These are phyloP conservation scores for Dissophora globulifera DNA, from an alignment of 192 early-diverging fungal species.

Conservation along the genomic window DNA sequence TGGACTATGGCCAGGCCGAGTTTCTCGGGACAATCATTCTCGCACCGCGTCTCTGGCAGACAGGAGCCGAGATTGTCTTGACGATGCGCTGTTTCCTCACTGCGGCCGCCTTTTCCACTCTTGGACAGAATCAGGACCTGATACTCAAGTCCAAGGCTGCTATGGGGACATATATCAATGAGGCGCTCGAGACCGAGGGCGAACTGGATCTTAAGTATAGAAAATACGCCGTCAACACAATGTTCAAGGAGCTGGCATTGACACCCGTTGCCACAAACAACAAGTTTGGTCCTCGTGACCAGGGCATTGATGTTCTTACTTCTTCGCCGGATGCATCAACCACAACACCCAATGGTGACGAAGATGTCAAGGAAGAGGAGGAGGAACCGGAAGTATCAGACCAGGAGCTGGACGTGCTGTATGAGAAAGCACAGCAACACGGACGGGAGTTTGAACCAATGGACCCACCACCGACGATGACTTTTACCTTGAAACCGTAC, in stretches of 20 bases:
- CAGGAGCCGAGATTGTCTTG: conserved; percentile 60
- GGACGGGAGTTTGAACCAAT: conserved; percentile 57
- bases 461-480: conserved; percentile 58
- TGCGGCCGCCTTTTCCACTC: conserved; percentile 25
- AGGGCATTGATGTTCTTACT: conserved; percentile 20
- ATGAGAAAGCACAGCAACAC: conserved; percentile 65
- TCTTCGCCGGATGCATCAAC: conserved; percentile 23
- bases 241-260: conserved; percentile 32
- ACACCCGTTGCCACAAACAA: conserved; percentile 43
- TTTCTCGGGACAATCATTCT: conserved; percentile 60
- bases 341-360: conserved; percentile 12
- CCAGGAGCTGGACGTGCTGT: conserved; percentile 60
- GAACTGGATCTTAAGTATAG: conserved; percentile 43
- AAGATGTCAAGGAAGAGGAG: conserved; percentile 33
- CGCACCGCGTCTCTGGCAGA: conserved; percentile 27
- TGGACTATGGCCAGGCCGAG: conserved; percentile 57
- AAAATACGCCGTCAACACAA: conserved; percentile 38
- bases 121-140: conserved; percentile 3
- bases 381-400: conserved; percentile 60
- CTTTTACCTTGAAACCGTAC: conserved; percentile 58
- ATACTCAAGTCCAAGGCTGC: not conserved
- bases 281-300: conserved; percentile 19
- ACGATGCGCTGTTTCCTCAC: conserved; percentile 53
- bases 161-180: conserved; percentile 17
- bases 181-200: conserved; percentile 30